These are phyloP conservation scores for Lenzites betulinus DNA, from an alignment of 768 basidiomycete species.

Conservation along the genomic window DNA sequence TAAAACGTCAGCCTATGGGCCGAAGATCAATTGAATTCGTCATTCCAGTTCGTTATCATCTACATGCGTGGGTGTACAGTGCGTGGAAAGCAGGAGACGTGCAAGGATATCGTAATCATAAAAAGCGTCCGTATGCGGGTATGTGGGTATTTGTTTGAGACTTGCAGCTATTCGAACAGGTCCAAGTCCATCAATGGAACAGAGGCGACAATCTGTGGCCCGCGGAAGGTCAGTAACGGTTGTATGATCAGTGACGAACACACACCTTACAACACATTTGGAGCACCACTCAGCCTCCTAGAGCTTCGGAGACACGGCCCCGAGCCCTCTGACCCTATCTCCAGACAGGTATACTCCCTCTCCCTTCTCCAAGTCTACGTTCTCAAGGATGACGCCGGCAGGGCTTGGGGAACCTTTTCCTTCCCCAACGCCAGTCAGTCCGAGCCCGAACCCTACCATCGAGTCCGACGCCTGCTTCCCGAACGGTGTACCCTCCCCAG, in stretches of 20 bases:
- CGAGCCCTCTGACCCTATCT: conserved; percentile 12
- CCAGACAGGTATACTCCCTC: conserved; percentile 17
- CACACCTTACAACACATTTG: not conserved
- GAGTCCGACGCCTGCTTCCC: conserved; percentile 18
- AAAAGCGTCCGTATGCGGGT: conserved; percentile 4
- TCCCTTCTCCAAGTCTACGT: conserved; percentile 25
- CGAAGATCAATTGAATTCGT: not conserved
- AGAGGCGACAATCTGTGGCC: not conserved
- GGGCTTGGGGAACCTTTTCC: conserved; percentile 14
- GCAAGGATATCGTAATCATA: not conserved
- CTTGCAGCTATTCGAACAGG: not conserved
- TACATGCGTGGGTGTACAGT: not conserved
- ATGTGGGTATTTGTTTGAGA: not conserved
- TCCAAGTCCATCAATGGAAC: not conserved
- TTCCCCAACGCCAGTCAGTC: conserved; percentile 19
- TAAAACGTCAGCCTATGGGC: no score
- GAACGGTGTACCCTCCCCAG: conserved; percentile 16
- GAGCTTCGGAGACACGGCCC: conserved; percentile 22
- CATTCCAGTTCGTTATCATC: not conserved
- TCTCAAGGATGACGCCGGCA: conserved; percentile 16
- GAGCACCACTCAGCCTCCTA: not conserved
- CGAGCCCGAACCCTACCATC: conserved; percentile 23
- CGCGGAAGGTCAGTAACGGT: not conserved
- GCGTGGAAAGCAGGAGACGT: not conserved
- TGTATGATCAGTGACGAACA: not conserved